Evolutionary conservation across 2,329 filamentous ascomycete species (phyloP).

Genomic region (Neonectria magnoliae): DNA sequence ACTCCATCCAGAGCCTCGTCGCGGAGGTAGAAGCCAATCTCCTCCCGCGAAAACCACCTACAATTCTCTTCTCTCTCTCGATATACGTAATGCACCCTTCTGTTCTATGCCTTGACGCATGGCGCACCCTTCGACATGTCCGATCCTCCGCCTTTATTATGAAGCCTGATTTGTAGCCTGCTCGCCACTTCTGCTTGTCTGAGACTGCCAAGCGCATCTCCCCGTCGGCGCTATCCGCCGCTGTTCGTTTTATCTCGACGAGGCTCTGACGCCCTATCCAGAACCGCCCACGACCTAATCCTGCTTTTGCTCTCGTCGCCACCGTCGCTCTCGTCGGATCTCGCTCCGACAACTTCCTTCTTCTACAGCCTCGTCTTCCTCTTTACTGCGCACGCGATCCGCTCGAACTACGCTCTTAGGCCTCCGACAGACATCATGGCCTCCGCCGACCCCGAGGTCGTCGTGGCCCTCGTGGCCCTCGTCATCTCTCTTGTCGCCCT

Average conservation of each 20-base stretch:
- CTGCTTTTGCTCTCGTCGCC: too few relatives aligned
- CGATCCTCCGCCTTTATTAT: background rate
- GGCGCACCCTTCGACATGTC: background rate
- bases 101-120: background rate
- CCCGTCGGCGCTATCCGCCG: background rate
- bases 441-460: constrained; percentile 45
- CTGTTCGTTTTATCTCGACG: background rate
- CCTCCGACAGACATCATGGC: constrained; percentile 30
- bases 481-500: constrained; percentile 60
- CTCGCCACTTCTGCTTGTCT: background rate
- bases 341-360: background rate
- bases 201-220: background rate
- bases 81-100: background rate
- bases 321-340: background rate
- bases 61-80: background rate
- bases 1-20: constrained; percentile 3
- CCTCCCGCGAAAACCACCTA: background rate
- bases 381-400: background rate
- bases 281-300: background rate
- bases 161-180: constrained; percentile 2
- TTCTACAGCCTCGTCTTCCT: background rate
- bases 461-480: constrained; percentile 56
- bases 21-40: background rate
- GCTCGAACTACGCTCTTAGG: background rate
- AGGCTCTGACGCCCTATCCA: background rate